Base-by-base conservation (phyloP, 257 asterid genomes). In the Cordia subcordata region DNA sequence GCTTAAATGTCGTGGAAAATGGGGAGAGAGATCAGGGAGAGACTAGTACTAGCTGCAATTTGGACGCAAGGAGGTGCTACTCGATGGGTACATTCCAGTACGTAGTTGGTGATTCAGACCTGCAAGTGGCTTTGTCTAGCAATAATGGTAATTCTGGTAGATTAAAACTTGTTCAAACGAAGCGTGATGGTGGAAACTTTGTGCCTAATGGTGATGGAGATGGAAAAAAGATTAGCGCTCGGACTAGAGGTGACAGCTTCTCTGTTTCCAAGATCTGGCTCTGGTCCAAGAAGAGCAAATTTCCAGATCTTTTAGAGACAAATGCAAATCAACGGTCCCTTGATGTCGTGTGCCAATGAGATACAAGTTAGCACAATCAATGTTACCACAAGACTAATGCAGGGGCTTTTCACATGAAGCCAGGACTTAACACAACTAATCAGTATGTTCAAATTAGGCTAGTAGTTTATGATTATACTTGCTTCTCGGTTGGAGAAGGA, bases 71-170 rank as follows among this genome's bases (percentile, higher is more conserved):
- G 56, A 80, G 94, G 51, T 85, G 94, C 52, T 82, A 67, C 8
- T 85, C 94, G 2, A 74, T 85, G 90, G 94, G 90, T 11, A 70
- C 94, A 33, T 82, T 74, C 65, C 79, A 78, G 53, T 85, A 85
- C 50, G 58, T 85, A 1, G 79, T 78, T 38, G 86, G 51, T 40
- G 74, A 72, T 13, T 55, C 70, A 0, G 79, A 75, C 13, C 44
- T 85, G 57, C 83, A 76, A 55, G 82, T 85, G 37, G 65, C 80
- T 3, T 52, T 79, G 69, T 68, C 77, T 14, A 50, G 46, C 49
- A 56, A 58, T 1, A 45, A 44, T 8, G 32, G 27, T 13, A 6
- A 32, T 14, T 51, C 20, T 12, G 66, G 10, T 53, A 18, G 61
- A 32, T 13, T 51, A 13, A 62, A 22, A 20, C 20, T 54, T 13